Evolutionary conservation across 2,329 filamentous ascomycete genomes (phyloP), one percentile per base, ranked within the genome.

Genomic region (Aspergillus japonicus): DNA sequence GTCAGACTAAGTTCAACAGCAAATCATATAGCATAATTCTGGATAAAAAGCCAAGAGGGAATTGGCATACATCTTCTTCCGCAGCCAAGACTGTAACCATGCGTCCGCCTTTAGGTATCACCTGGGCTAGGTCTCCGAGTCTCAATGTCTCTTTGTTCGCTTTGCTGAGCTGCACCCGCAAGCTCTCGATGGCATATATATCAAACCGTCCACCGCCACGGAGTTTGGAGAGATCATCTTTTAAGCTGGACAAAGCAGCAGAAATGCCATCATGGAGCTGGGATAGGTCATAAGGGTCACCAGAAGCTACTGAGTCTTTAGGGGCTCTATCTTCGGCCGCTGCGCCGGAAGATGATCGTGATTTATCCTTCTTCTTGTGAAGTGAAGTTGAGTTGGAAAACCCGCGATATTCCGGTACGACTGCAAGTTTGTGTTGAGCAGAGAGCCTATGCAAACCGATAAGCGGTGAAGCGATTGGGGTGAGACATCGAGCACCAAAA

Each of bases 51-150:
- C 26, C 7, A 29, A 29, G 26, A 8, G 14, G 12, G 10, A 47
- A 57, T 47, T 48, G 16, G 78, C 81, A 67, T 71, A 89, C 87
- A 60, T 85, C 83, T 67, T 85, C 82, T 68, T 90, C 88, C 14
- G 86, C 84, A 44, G 85, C 85, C 23, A 89, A 71, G n/a, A 90
- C 78, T 60, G 85, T 83, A 31, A 89, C 72, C 66, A 80, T 81
- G 57, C 87, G 75, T 11, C 87, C 81, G 26, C 82, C 87, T 67
- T 87, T 87, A 0, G 86, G 85, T 44, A 90, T 78, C 16, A 90
- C 85, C 69, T 89, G 87, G 2, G 87, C 88, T 58, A 91, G 69
- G 69, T 89, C 87, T 10, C 82, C 81, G 54, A 91, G 67, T 62
- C 77, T 80, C 52, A 84, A 79, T 1, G 75, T 83, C 60, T 83